A percentile compares a stretch with the other conserved stretches of the same genome.
Conservation (phyloP, 352 stramenopile species). For the Pilasporangium apinafurcum region DNA sequence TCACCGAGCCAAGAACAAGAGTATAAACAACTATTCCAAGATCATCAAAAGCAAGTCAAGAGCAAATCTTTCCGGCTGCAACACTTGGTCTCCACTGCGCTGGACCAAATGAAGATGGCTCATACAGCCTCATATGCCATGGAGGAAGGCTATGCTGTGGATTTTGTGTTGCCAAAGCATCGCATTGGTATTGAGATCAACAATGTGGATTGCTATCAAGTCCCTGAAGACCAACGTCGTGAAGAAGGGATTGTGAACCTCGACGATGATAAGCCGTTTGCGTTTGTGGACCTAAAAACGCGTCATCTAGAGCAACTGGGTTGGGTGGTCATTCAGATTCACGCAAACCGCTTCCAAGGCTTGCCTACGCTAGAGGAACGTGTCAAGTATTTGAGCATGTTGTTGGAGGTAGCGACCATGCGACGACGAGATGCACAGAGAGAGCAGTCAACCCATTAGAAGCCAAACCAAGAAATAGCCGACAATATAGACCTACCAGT, state of each 20-base stretch:
- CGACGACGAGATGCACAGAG: constrained; percentile 4
- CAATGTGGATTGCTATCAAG: constrained; percentile 38
- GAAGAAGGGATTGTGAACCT: not conserved
- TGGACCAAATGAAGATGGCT: constrained; percentile 45
- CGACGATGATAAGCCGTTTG: constrained; percentile 31
- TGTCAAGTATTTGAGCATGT: constrained; percentile 52
- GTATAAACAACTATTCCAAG: constrained; percentile 38
- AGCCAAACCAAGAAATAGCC: no score
- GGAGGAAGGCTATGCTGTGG: constrained; percentile 42
- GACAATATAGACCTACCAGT: no score
- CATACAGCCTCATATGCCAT: constrained; percentile 22
- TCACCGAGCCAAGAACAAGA: constrained; percentile 14
- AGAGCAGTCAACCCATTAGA: no score
- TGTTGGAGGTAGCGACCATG: constrained; percentile 60
- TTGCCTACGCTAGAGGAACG: constrained; percentile 39
- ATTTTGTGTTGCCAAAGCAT: constrained; percentile 40
- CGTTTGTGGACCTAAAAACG: constrained; percentile 56
- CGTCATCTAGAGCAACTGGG: constrained; percentile 53
- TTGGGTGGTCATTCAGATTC: constrained; percentile 67
- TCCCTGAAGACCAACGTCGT: constrained; percentile 21
- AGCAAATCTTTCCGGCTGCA: constrained; percentile 50
- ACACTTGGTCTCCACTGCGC: constrained; percentile 44
- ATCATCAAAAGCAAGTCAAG: constrained; percentile 40
- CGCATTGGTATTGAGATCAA: constrained; percentile 71
- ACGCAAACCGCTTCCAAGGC: constrained; percentile 43